Evolutionary conservation across 495 filamentous ascomycete genomes (phyloP), one percentile per base, ranked within the genome.

Genomic region (Podospora pseudoanserina): DNA sequence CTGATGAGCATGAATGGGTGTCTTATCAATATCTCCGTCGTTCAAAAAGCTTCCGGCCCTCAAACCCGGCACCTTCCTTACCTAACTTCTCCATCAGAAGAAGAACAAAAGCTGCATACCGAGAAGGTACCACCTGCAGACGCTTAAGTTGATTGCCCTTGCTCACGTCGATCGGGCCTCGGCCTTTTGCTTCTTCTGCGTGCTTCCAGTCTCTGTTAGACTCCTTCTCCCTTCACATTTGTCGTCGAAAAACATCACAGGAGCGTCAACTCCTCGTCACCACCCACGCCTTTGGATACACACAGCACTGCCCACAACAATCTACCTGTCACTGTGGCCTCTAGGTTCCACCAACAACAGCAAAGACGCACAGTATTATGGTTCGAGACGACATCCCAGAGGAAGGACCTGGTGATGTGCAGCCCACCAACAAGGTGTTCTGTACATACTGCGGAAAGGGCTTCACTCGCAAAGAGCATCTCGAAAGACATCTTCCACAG

Each of bases 401-500:
- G 23, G 30, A 62, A 18, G 16, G 55, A 20, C 18, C 27, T 27
- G 18, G 11, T 32, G 16, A 60, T 64, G 18, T 18, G 65, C 44
- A 57, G 27, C 30, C 44, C 28, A 60, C 55, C 39, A 71, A 57
- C 26, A 85, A 84, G 81, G 79, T 88, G 26, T 89, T 79, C 73
- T 90, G 87, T 68, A 81, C 85, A 6, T 88, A 88, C 68, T 90
- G 88, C 66, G 87, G 87, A 28, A 86, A 86, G 77, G 80, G 77
- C 62, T 90, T 90, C 71, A 87, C 86, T 54, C 79, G 87, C 70
- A 89, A 89, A 76, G 88, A 90, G 70, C 88, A 90, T 75, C 77
- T 89, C 26, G 86, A 89, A 70, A 79, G 88, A 65, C 87, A 90
- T 67, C 80, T 89, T 34, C 82, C 87, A 11, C 85, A 74, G 32